Conservation (phyloP, 257 asterid species). For the Primulina huaijiensis region DNA sequence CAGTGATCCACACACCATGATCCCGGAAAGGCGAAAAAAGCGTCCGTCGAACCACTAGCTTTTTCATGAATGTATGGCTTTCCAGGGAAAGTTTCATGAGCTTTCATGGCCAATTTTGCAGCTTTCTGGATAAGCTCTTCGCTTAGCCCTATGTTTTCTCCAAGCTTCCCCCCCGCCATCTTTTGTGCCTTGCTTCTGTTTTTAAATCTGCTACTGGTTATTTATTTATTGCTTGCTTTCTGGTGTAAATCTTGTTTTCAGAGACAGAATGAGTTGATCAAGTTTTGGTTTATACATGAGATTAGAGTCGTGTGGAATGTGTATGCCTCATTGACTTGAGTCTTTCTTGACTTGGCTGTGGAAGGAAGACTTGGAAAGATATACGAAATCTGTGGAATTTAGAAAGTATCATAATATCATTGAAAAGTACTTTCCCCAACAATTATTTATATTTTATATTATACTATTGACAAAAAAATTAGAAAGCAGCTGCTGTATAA, state of each 20-base stretch:
- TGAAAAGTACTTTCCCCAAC: no score
- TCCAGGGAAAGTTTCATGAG: conserved; percentile 50
- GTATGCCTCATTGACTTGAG: conserved; percentile 20
- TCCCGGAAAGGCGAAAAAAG: conserved; percentile 65
- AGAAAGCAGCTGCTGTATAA: no score
- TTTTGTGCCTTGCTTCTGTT: neutral
- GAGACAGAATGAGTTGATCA: conserved; percentile 11
- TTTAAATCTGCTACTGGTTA: neutral
- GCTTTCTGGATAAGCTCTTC: conserved; percentile 64
- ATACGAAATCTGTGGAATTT: no score
- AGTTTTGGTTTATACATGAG: conserved; percentile 10
- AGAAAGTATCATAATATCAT: no score
- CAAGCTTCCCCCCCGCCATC: conserved; percentile 50
- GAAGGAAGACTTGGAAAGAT: neutral
- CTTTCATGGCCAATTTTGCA: conserved; percentile 59
- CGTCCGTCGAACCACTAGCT: conserved; percentile 41
- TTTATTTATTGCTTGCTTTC: neutral
- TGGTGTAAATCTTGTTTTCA: neutral
- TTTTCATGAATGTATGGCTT: conserved; percentile 53
- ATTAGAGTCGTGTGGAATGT: neutral
- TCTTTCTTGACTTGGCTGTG: conserved; percentile 20
- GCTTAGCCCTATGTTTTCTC: conserved; percentile 43
- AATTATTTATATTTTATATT: no score
- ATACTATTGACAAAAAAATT: no score
- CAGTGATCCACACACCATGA: conserved; percentile 61